Evolutionary conservation across 1,139 yeast species (phyloP).

Genomic region (Neolecta irregularis): DNA sequence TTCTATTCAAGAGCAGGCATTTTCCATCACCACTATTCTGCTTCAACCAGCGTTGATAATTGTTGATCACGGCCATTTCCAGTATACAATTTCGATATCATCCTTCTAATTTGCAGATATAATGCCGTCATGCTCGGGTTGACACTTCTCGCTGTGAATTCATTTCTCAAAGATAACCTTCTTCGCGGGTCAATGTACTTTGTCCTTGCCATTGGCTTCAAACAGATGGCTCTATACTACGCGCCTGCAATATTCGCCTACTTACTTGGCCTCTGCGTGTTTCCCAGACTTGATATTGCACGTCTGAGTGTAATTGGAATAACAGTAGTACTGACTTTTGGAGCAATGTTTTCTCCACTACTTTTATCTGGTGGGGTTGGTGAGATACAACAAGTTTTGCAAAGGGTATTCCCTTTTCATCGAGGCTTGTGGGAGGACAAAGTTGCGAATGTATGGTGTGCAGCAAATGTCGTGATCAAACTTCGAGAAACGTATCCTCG

Average conservation of each 20-base stretch:
- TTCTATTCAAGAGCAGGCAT: background rate
- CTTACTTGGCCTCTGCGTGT: slow-evolving; percentile 38
- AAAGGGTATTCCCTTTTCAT: slow-evolving; percentile 76
- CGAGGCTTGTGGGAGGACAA: slow-evolving; percentile 96
- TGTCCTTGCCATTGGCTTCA: slow-evolving; percentile 63
- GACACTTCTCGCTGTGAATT: slow-evolving; percentile 50
- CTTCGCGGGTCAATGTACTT: slow-evolving; percentile 66
- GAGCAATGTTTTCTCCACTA: slow-evolving; percentile 47
- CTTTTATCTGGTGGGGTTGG: slow-evolving; percentile 24
- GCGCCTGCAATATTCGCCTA: slow-evolving; percentile 78
- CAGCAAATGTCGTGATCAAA: slow-evolving; percentile 61
- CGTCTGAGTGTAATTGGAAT: slow-evolving; percentile 33
- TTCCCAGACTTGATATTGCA: slow-evolving; percentile 19
- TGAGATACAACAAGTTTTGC: slow-evolving; percentile 27
- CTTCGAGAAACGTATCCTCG: slow-evolving; percentile 42
- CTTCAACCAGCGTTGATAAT: slow-evolving; percentile 52
- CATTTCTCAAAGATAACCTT: slow-evolving; percentile 47
- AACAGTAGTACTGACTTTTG: slow-evolving; percentile 44
- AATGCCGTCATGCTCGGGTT: slow-evolving; percentile 90
- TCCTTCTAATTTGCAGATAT: slow-evolving; percentile 29
- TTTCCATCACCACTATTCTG: slow-evolving; percentile 18
- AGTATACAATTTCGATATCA: too few species aligned
- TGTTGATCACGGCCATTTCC: slow-evolving; percentile 95
- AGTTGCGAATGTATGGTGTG: slow-evolving; percentile 96
- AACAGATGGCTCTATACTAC: slow-evolving; percentile 91